These are phyloP conservation scores for Phylloporus arenicola DNA, from an alignment of 768 basidiomycete species.

Conservation along the genomic window DNA sequence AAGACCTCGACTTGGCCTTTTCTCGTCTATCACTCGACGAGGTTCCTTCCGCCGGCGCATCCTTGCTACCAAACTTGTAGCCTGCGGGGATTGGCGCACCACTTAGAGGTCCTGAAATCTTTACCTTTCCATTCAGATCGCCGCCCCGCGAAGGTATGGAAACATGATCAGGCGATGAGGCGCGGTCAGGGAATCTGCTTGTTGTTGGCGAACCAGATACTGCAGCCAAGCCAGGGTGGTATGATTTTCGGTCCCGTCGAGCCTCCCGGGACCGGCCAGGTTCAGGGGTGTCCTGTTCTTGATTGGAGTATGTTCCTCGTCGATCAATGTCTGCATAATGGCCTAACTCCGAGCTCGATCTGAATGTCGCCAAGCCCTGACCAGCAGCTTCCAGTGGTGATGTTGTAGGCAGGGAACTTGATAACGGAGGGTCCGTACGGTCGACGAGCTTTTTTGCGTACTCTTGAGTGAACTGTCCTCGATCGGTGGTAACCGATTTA, in stretches of 20 bases:
- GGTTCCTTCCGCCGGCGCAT: slow-evolving; percentile 41
- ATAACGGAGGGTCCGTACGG: slow-evolving; percentile 54
- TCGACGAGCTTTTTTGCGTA: slow-evolving; percentile 39
- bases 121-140: slow-evolving; percentile 60
- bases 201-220: slow-evolving; percentile 44
- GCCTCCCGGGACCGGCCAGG: slow-evolving; percentile 45
- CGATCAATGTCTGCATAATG: slow-evolving; percentile 66
- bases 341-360: slow-evolving; percentile 78
- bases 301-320: slow-evolving; percentile 26
- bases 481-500: slow-evolving; percentile 39
- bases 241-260: slow-evolving; percentile 52
- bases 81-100: slow-evolving; percentile 83
- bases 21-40: slow-evolving; percentile 66
- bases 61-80: slow-evolving; percentile 86
- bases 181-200: slow-evolving; percentile 31
- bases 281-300: slow-evolving; percentile 50
- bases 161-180: slow-evolving; percentile 46
- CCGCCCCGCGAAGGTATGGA: slow-evolving; percentile 45
- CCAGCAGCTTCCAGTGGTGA: slow-evolving; percentile 39
- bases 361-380: slow-evolving; percentile 32
- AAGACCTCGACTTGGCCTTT: slow-evolving; percentile 87
- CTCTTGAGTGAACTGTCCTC: slow-evolving; percentile 19
- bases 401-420: slow-evolving; percentile 50
- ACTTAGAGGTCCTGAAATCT: slow-evolving; percentile 86
- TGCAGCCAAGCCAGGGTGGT: slow-evolving; percentile 53